Evolutionary conservation across 129 eudicot species (phyloP).

Genomic region (Helianthus annuus): HanXRQr2.0-SUNRISE NC_035436.2:202210599-202211098

Average conservation of each 20-base stretch:
- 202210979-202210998: slow-evolving; percentile 6
- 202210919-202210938: slow-evolving; percentile 26
- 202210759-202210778: background rate
- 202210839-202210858: background rate
- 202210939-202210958: slow-evolving; percentile 8
- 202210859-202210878: background rate
- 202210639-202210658: too few relatives aligned
- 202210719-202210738: background rate
- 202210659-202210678: too few relatives aligned
- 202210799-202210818: too few relatives aligned
- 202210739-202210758: background rate
- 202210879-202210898: background rate
- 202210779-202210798: background rate
- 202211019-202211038: background rate
- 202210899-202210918: slow-evolving; percentile 40
- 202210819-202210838: background rate
- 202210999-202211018: slow-evolving; percentile 12
- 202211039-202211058: too few relatives aligned
- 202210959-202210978: slow-evolving; percentile 7
- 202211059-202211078: too few relatives aligned
- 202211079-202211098: too few relatives aligned
- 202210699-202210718: background rate
- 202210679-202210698: background rate
- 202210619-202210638: too few relatives aligned
- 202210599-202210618: too few relatives aligned